A percentile compares a stretch with the other conserved stretches of the same genome.
Evolutionary conservation across 768 basidiomycete species (phyloP).

Genomic region (Tulasnella sp.): DNA sequence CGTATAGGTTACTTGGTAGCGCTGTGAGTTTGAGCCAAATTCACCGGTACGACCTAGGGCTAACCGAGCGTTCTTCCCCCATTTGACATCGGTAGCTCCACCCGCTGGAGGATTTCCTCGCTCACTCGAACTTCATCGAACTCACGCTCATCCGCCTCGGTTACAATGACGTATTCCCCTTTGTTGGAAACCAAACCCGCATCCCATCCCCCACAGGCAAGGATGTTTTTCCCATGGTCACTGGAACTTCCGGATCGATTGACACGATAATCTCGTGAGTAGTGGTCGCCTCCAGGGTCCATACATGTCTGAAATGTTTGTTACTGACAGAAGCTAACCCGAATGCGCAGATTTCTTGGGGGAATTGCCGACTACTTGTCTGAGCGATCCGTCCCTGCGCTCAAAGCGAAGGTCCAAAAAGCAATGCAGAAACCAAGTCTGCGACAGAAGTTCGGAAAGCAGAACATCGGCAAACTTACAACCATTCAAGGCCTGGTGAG

Average conservation of each 20-base stretch:
- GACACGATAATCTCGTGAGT: conserved; percentile 26
- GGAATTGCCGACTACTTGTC: conserved; percentile 23
- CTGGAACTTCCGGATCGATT: conserved; percentile 21
- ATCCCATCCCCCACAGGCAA: conserved; percentile 6
- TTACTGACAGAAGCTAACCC: neutral
- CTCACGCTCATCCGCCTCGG: conserved; percentile 19
- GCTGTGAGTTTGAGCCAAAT: conserved; percentile 38
- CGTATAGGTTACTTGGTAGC: conserved; percentile 78
- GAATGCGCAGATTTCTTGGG: neutral
- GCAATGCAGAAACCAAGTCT: neutral
- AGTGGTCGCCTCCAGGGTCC: neutral
- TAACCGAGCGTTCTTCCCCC: neutral
- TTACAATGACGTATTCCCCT: conserved; percentile 23
- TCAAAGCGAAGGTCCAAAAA: conserved; percentile 13
- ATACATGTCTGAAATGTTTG: no score
- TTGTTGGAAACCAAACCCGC: conserved; percentile 24
- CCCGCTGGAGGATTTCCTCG: conserved; percentile 28
- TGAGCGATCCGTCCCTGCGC: conserved; percentile 14
- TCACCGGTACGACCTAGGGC: no score
- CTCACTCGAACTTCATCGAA: conserved; percentile 33
- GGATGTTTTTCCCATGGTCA: conserved; percentile 26
- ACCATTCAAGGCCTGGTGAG: neutral
- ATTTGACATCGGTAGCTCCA: neutral
- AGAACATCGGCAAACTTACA: neutral
- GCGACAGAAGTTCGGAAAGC: neutral